Evolutionary conservation across 352 stramenopile species (phyloP).

Genomic region (Phytopythium vexans): DNA sequence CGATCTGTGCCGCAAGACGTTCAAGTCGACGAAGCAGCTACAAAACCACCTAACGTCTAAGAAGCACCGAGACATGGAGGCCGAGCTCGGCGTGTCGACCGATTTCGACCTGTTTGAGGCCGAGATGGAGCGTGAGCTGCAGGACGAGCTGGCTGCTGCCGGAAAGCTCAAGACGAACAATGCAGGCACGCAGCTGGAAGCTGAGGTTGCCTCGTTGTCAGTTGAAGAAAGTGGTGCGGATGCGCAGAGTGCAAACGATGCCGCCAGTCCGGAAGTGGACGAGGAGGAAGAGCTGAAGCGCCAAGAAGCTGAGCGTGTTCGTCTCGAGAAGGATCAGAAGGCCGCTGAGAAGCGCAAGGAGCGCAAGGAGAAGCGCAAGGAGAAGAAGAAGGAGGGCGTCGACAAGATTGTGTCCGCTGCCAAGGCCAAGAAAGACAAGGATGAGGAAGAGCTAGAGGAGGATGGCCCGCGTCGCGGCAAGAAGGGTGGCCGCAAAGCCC

Average conservation of each 20-base stretch:
- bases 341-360: conserved; percentile 75
- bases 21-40: conserved; percentile 83
- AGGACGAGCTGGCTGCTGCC: conserved; percentile 48
- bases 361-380: conserved; percentile 81
- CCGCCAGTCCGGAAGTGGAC: conserved; percentile 16
- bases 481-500: conserved; percentile 33
- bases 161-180: conserved; percentile 25
- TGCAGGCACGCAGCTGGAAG: neutral
- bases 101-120: conserved; percentile 58
- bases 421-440: conserved; percentile 35
- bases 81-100: conserved; percentile 57
- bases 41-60: conserved; percentile 79
- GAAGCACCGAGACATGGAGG: conserved; percentile 77
- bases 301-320: conserved; percentile 41
- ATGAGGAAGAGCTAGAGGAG: conserved; percentile 32
- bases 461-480: conserved; percentile 23
- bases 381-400: conserved; percentile 75
- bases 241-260: neutral
- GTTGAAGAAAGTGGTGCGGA: neutral
- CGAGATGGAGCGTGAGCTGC: conserved; percentile 53
- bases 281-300: conserved; percentile 24
- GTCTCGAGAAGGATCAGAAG: conserved; percentile 74
- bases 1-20: conserved; percentile 79
- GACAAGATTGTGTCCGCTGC: conserved; percentile 56
- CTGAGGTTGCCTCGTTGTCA: neutral